Conservation (phyloP, 2,329 filamentous ascomycete genomes). For the Aspergillus clavatus region DNA sequence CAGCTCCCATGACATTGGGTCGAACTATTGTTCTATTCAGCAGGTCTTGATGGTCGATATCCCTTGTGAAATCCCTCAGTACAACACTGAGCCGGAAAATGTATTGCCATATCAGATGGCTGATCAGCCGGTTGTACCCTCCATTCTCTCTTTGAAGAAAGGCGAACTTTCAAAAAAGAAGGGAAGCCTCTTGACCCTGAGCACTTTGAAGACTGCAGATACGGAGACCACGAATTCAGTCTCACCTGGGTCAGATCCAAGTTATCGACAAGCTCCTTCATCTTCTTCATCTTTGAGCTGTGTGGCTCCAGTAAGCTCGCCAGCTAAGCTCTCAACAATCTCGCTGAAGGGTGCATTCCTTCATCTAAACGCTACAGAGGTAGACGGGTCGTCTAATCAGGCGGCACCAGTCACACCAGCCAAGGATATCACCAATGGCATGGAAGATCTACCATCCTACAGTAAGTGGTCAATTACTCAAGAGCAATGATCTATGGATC, state of each 20-base stretch:
- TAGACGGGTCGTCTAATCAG: not conserved
- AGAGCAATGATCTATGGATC: not conserved
- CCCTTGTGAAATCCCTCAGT: not conserved
- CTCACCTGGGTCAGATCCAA: not conserved
- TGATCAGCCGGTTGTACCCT: not conserved
- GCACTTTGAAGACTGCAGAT: not conserved
- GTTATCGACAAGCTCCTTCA: conserved; percentile 12
- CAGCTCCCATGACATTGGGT: not conserved
- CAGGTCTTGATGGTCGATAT: not conserved
- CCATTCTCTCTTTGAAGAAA: not conserved
- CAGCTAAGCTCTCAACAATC: not conserved
- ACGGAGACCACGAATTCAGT: not conserved
- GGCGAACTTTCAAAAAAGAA: not conserved
- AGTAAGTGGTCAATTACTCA: not conserved
- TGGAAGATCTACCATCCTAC: not conserved
- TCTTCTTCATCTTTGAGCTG: conserved; percentile 29
- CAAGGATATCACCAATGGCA: not conserved
- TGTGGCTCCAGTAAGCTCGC: not conserved
- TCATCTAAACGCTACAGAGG: not conserved
- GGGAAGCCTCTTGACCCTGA: not conserved
- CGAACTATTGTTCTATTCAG: not conserved
- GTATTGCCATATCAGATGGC: not conserved
- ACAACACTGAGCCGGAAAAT: not conserved
- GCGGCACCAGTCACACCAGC: not conserved
- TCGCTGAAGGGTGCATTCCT: not conserved